A percentile compares a stretch with the other conserved stretches of the same genome.
These are phyloP conservation scores for Russula griseocarnosa DNA, from an alignment of 768 basidiomycete genomes.

Conservation along the genomic window DNA sequence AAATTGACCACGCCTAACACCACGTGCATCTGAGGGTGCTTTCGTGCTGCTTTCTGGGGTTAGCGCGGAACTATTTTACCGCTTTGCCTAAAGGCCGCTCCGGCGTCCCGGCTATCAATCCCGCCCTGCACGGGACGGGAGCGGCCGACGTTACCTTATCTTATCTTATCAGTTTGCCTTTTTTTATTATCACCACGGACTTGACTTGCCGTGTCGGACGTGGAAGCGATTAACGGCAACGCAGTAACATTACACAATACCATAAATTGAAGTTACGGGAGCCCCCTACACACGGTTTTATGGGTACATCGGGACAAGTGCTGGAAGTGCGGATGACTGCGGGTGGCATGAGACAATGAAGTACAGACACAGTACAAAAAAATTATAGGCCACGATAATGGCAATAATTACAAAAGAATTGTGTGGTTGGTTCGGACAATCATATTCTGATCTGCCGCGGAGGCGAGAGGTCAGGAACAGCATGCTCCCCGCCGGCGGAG, in stretches of 20 bases:
- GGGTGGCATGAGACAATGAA: slow-evolving; percentile 11
- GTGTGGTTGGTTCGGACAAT: background rate
- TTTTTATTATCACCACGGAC: background rate
- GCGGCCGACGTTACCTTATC: background rate
- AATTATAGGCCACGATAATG: slow-evolving; percentile 13
- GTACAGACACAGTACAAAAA: slow-evolving; percentile 16
- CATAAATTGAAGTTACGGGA: slow-evolving; percentile 14
- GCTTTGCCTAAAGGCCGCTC: background rate
- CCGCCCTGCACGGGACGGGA: background rate
- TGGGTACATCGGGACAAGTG: slow-evolving; percentile 18
- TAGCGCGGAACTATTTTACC: background rate
- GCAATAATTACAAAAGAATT: slow-evolving; percentile 8
- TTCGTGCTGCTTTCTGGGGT: slow-evolving; percentile 1
- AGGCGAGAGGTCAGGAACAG: slow-evolving; percentile 37
- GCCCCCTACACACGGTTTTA: background rate
- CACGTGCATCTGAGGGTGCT: slow-evolving; percentile 5
- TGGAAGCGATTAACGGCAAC: background rate
- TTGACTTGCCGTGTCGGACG: background rate
- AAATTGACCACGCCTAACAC: slow-evolving; percentile 19
- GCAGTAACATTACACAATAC: slow-evolving; percentile 10
- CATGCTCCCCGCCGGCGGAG: slow-evolving; percentile 29
- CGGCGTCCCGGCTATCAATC: background rate
- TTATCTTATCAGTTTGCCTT: no score
- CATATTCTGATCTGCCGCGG: slow-evolving; percentile 42
- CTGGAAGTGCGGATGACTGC: slow-evolving; percentile 22